Conservation (phyloP, 2,329 filamentous ascomycete species). For the Alternaria sp. region DNA sequence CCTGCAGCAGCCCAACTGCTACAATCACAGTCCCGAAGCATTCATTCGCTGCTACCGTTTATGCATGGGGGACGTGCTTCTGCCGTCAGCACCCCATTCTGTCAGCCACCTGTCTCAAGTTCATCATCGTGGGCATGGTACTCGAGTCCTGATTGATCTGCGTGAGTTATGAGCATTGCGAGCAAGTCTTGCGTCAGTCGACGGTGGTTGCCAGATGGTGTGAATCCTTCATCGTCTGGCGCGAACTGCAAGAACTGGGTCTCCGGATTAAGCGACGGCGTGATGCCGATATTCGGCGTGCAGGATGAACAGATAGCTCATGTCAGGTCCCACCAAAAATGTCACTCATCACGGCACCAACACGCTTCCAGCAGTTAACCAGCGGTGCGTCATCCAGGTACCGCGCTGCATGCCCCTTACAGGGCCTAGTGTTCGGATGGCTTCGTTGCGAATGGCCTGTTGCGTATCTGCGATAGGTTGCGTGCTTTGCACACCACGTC, state of each 20-base stretch:
- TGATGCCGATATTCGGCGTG: conserved; percentile 21
- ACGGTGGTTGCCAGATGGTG: background rate
- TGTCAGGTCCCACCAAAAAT: conserved; percentile 20
- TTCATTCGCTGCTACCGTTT: conserved; percentile 8
- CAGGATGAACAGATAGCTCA: conserved; percentile 6
- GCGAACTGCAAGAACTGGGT: background rate
- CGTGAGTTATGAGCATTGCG: background rate
- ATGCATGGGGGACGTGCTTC: conserved; percentile 19
- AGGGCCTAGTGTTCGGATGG: conserved; percentile 30
- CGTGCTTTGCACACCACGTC: conserved; percentile 18
- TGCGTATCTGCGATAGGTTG: conserved; percentile 34
- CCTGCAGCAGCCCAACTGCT: conserved; percentile 9
- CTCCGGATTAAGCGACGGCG: conserved; percentile 2
- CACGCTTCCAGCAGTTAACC: conserved; percentile 20
- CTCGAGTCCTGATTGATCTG: conserved; percentile 7
- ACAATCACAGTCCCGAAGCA: conserved; percentile 3
- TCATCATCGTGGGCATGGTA: conserved; percentile 2
- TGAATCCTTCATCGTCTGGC: background rate
- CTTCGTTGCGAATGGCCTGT: conserved; percentile 28
- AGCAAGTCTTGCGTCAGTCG: background rate
- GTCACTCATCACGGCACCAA: conserved; percentile 26
- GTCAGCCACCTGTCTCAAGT: conserved; percentile 23
- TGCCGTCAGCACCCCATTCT: conserved; percentile 28
- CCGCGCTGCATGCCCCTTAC: conserved; percentile 43
- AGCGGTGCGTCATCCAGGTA: conserved; percentile 47